Base-by-base conservation (phyloP, 2,329 filamentous ascomycete species). In the Xylaria sp. region DNA sequence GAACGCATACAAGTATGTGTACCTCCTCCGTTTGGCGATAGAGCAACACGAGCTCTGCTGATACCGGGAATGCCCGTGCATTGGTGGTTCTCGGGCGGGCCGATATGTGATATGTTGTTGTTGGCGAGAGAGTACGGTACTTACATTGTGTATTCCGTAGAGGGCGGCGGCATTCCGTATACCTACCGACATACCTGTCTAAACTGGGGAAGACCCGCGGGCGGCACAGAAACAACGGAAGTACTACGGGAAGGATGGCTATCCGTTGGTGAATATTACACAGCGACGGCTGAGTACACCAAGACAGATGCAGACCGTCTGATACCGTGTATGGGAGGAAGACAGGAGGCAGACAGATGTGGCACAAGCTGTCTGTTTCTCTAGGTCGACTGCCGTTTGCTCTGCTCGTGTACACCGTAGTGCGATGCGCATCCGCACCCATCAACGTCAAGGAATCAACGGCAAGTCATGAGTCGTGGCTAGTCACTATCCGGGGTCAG, bases 331-430 rank as follows among this genome's bases (percentile, higher is more conserved):
- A 46, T 46, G 42, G 42, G 10, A n/a, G 54, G 18, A 37, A 58
- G 37, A 55, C 16, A 46, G n/a, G 3, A 34, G 3, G 42, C 42
- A 13, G 44, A 42, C 35, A 57, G 30, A 37, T 50, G 57, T 66
- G 50, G 60, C 63, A 68, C 66, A 50, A 62, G 59, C 61, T 64
- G 63, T 61, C 55, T 59, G 65, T 63, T 63, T 64, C 61, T 62
- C 57, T 58, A 37, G 61, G 52, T 47, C 53, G 49, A 48, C 16
- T 39, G 44, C 30, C 47, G 55, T 58, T 58, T 60, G 59, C 47
- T 39, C 23, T 30, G 23, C 23, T 30, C 23, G 23, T 55, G n/a
- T 42, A 13, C 13, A 42, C 9, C 13, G 37, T 42, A 42, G 37
- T 10, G 18, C 13, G 11, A 11, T 19, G 16, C 19, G 46, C 19